Evolutionary conservation across 495 filamentous ascomycete species (phyloP).

Genomic region (Trichoderma parareesei): DNA sequence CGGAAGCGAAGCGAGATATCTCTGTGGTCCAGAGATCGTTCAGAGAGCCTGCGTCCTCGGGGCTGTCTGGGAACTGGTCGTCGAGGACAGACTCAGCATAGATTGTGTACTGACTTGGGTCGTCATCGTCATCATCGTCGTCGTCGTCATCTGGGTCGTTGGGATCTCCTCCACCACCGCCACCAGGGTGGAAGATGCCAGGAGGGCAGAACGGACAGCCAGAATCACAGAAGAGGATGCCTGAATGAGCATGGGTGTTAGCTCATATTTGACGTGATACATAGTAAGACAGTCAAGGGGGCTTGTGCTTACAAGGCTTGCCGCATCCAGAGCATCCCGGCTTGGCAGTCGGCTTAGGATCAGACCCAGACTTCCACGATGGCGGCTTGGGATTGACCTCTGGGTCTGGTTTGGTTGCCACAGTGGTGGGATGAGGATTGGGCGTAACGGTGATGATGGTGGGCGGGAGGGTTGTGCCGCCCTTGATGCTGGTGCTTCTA

Average conservation of each 20-base stretch:
- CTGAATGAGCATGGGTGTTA: background rate
- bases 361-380: background rate
- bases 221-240: constrained; percentile 4
- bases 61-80: background rate
- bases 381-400: background rate
- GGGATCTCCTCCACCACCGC: background rate
- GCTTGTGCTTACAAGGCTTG: background rate
- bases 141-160: background rate
- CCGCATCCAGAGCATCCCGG: background rate
- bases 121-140: background rate
- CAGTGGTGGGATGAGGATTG: constrained; percentile 13
- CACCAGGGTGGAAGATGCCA: background rate
- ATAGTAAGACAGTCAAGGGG: background rate
- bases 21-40: too few relatives aligned
- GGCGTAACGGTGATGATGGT: constrained; percentile 6
- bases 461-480: background rate
- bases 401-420: constrained; percentile 7
- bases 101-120: background rate
- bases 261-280: background rate
- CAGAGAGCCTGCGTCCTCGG: too few relatives aligned
- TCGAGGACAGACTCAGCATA: background rate
- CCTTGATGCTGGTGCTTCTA: background rate
- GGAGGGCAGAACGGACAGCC: constrained; percentile 7
- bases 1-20: too few relatives aligned
- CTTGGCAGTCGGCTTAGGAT: background rate